Evolutionary conservation across 164 flowering plant species (phyloP).

Genomic region (Euptelea pleiosperma): DNA sequence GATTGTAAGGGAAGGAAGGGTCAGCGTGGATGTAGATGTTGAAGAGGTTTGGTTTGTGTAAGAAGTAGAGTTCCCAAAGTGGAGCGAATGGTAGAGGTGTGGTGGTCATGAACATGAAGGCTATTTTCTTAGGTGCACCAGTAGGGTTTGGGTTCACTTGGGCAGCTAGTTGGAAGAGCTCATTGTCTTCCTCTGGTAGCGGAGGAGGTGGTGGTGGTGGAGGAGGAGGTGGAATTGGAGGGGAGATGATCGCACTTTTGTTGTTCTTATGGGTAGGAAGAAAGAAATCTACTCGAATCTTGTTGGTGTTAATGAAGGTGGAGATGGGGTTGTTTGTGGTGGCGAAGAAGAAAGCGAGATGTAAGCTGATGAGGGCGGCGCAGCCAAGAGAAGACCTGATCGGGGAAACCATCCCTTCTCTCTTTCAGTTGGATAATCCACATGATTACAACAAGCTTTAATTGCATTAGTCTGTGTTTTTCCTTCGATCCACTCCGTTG

Average conservation of each 20-base stretch:
- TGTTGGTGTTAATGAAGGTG: constrained; percentile 20
- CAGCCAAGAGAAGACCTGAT: constrained; percentile 50
- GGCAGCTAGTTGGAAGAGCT: constrained; percentile 39
- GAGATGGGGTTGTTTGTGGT: constrained; percentile 28
- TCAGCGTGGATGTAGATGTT: constrained; percentile 63
- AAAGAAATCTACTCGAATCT: constrained; percentile 34
- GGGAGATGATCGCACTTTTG: no score
- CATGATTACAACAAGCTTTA: no score
- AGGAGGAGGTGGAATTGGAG: constrained; percentile 20
- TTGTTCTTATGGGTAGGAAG: no score
- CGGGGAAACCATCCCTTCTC: constrained; percentile 39
- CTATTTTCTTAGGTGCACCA: constrained; percentile 37
- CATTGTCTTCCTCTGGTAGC: constrained; percentile 38
- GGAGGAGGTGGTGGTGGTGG: constrained; percentile 29
- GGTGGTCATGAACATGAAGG: constrained; percentile 78
- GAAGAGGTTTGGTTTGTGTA: constrained; percentile 31
- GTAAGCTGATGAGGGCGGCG: constrained; percentile 53
- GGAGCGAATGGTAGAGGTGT: constrained; percentile 68
- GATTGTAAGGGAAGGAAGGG: constrained; percentile 35
- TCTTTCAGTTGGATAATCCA: no score
- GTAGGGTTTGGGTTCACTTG: constrained; percentile 32
- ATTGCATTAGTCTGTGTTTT: no score
- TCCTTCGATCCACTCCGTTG: no score
- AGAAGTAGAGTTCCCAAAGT: constrained; percentile 64
- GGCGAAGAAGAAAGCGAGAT: constrained; percentile 49